phyloP scores from a whole-genome alignment of 164 flowering plant genomes.

The Aristolochia fimbriata region DNA sequence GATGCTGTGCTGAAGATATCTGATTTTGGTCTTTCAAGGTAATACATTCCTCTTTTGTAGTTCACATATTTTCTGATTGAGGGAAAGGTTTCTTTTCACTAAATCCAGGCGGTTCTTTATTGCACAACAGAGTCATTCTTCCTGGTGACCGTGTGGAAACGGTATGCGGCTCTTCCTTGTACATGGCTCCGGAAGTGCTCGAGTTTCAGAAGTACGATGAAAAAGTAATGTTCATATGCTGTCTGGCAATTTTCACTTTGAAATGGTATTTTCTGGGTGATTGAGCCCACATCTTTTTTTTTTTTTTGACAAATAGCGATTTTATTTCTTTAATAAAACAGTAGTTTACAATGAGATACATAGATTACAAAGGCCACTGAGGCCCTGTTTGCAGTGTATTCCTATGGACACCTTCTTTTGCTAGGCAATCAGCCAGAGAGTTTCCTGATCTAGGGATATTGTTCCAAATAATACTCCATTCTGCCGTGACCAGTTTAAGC shows the following conservation, averaged over 20 bases:
- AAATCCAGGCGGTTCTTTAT: conserved; percentile 1
- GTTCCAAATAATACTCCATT: too few species aligned
- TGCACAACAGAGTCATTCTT: conserved; percentile 23
- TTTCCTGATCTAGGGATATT: too few species aligned
- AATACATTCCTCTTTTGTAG: neutral
- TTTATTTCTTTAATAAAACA: too few species aligned
- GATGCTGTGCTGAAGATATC: conserved; percentile 51
- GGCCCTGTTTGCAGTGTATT: too few species aligned
- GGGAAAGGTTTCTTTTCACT: neutral
- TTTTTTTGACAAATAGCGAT: too few species aligned
- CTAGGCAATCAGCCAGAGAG: too few species aligned
- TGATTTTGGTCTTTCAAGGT: conserved; percentile 74
- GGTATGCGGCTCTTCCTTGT: conserved; percentile 55
- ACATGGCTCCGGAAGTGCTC: conserved; percentile 74
- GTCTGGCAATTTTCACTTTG: neutral
- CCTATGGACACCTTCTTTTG: too few species aligned
- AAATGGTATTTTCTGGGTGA: too few species aligned
- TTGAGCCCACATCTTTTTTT: too few species aligned
- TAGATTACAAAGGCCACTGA: too few species aligned
- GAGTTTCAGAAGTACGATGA: conserved; percentile 52
- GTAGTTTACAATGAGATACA: too few species aligned
- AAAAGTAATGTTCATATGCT: conserved; percentile 25
- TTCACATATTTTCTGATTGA: neutral
- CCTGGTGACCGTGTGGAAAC: conserved; percentile 42
- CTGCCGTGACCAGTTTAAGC: too few species aligned